Conservation (phyloP, 768 basidiomycete genomes). For the Thelephora ganbajun region DNA sequence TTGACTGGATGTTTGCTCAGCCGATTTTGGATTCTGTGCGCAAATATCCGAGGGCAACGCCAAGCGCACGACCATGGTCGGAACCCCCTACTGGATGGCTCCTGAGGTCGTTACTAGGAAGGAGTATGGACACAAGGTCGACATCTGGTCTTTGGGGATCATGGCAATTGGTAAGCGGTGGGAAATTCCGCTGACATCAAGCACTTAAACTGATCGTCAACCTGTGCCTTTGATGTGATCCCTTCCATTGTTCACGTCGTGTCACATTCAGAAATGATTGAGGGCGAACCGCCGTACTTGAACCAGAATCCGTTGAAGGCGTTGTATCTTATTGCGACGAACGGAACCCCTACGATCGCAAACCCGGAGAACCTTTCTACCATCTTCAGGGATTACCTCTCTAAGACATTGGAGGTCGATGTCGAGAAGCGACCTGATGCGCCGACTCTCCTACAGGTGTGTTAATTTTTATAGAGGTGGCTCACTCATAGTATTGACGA, state of each 20-base stretch:
- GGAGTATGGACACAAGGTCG: constrained; percentile 97
- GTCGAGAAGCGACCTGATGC: constrained; percentile 89
- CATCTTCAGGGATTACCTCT: constrained; percentile 82
- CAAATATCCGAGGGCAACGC: constrained; percentile 77
- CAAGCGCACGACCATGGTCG: constrained; percentile 96
- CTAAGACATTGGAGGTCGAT: constrained; percentile 84
- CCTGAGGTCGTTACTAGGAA: constrained; percentile 96
- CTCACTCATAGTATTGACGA: no score
- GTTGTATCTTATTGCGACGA: constrained; percentile 94
- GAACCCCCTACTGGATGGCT: constrained; percentile 99
- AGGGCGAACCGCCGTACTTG: constrained; percentile 92
- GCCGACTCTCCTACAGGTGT: constrained; percentile 61
- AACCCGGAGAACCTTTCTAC: constrained; percentile 70
- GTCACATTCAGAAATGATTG: constrained; percentile 73
- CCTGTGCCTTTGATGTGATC: not conserved
- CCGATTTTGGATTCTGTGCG: constrained; percentile 98
- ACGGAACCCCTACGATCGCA: constrained; percentile 91
- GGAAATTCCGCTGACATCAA: not conserved
- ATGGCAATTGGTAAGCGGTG: constrained; percentile 73
- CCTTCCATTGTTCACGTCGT: not conserved
- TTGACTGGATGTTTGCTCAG: no score
- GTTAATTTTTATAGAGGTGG: constrained; percentile 9
- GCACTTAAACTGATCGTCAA: not conserved
- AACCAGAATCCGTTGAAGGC: constrained; percentile 97
- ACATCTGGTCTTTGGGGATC: constrained; percentile 93